phyloP scores from a whole-genome alignment of 768 basidiomycete genomes.

The Favolaschia claudopus region DNA sequence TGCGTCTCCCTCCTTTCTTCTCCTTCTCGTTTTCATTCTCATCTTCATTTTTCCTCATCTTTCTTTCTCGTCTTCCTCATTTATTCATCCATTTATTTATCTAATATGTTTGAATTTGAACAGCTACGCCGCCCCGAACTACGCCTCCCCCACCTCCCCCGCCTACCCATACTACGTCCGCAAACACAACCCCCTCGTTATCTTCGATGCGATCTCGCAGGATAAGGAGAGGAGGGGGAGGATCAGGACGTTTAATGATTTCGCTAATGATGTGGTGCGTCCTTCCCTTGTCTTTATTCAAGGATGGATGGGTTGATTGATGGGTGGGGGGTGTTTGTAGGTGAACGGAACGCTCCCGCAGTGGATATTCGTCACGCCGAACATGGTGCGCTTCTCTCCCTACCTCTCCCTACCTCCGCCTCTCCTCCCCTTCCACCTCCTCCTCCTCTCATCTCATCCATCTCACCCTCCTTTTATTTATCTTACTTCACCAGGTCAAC shows the following conservation, averaged over 20 bases:
- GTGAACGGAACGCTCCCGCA: slow-evolving; percentile 58
- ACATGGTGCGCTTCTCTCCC: slow-evolving; percentile 47
- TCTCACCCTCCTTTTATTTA: background rate
- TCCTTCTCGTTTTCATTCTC: slow-evolving; percentile 23
- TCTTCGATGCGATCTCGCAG: slow-evolving; percentile 58
- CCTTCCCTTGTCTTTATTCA: no score
- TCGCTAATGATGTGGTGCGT: slow-evolving; percentile 63
- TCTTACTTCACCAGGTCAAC: slow-evolving; percentile 50
- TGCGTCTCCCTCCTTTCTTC: no score
- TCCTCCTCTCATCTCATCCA: no score
- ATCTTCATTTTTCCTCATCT: slow-evolving; percentile 30
- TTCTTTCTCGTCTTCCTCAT: no score
- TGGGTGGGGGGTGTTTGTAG: no score
- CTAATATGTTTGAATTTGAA: no score
- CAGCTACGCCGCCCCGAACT: slow-evolving; percentile 46
- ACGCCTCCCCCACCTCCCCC: slow-evolving; percentile 40
- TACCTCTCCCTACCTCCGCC: no score
- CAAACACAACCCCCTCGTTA: slow-evolving; percentile 63
- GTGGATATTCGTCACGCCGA: slow-evolving; percentile 71
- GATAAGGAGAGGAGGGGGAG: slow-evolving; percentile 48
- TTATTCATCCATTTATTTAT: no score
- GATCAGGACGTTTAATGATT: slow-evolving; percentile 69
- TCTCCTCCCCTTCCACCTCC: no score
- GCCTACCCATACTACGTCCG: slow-evolving; percentile 59
- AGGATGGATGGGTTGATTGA: no score